Evolutionary conservation across 345 rosid genomes (phyloP).

Genomic region (Triadica sebifera): DNA sequence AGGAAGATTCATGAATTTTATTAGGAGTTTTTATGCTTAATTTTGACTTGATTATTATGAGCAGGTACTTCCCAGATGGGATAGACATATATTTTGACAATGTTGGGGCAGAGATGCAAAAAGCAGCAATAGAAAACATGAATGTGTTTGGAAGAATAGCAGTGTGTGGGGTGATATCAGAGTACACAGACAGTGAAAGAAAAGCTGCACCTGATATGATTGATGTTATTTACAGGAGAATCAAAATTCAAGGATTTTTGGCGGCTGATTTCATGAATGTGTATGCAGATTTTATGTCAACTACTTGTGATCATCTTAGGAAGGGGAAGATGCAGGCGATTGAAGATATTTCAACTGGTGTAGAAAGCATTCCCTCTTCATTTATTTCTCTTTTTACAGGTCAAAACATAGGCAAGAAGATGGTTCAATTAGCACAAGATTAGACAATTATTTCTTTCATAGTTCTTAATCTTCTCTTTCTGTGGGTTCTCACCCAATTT

Average conservation of each 20-base stretch:
- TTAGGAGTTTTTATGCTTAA: neutral
- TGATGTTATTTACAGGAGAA: slow-evolving; percentile 47
- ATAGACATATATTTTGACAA: slow-evolving; percentile 68
- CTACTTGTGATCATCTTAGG: slow-evolving; percentile 36
- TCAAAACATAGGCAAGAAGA: slow-evolving; percentile 38
- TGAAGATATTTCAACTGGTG: slow-evolving; percentile 49
- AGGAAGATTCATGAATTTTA: no score
- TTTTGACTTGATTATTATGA: neutral
- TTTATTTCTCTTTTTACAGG: slow-evolving; percentile 41
- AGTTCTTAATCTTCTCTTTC: no score
- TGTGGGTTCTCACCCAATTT: no score
- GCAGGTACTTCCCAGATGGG: slow-evolving; percentile 53
- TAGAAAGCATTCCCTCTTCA: slow-evolving; percentile 51
- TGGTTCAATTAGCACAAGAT: slow-evolving; percentile 32
- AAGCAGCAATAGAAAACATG: slow-evolving; percentile 50
- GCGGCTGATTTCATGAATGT: slow-evolving; percentile 30
- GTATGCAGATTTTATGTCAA: slow-evolving; percentile 39
- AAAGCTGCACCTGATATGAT: slow-evolving; percentile 45
- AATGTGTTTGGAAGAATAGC: slow-evolving; percentile 47
- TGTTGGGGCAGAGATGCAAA: slow-evolving; percentile 54
- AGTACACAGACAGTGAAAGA: slow-evolving; percentile 31
- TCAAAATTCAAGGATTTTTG: slow-evolving; percentile 49
- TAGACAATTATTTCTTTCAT: neutral
- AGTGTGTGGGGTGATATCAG: slow-evolving; percentile 51
- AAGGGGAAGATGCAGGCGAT: slow-evolving; percentile 26